These are phyloP conservation scores for Botrytis elliptica DNA, from an alignment of 2,329 filamentous ascomycete species.

Conservation along the genomic window DNA sequence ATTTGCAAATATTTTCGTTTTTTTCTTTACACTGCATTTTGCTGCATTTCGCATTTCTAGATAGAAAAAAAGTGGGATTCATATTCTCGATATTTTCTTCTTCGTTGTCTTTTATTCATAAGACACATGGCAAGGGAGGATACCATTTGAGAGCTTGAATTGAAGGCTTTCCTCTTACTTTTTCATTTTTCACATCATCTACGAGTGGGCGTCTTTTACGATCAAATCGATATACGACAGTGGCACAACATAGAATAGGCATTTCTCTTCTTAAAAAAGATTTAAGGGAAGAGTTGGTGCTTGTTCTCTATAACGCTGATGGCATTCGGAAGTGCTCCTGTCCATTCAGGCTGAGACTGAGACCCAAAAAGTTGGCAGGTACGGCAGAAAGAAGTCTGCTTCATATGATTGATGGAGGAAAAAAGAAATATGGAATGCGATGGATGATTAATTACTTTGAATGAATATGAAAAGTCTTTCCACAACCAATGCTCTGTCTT, in stretches of 20 bases:
- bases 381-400: constrained; percentile 19
- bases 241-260: constrained; percentile 25
- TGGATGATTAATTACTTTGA: constrained; percentile 12
- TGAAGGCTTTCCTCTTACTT: constrained; percentile 23
- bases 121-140: constrained; percentile 23
- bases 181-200: constrained; percentile 34
- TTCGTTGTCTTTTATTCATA: constrained; percentile 12
- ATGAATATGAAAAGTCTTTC: constrained; percentile 19
- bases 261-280: constrained; percentile 27
- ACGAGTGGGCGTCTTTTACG: constrained; percentile 31
- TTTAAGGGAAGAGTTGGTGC: constrained; percentile 28
- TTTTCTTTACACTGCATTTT: constrained; percentile 32
- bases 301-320: constrained; percentile 36
- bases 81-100: constrained; percentile 29
- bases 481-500: neutral
- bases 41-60: constrained; percentile 22
- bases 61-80: constrained; percentile 38
- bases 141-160: constrained; percentile 25
- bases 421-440: constrained; percentile 11
- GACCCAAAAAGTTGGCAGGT: constrained; percentile 15
- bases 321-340: constrained; percentile 42
- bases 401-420: constrained; percentile 21
- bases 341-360: constrained; percentile 37
- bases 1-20: constrained; percentile 29
- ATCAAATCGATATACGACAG: constrained; percentile 20